Base-by-base conservation (phyloP, 192 early-diverging fungal species). In the Umbelopsis sp. region DNA sequence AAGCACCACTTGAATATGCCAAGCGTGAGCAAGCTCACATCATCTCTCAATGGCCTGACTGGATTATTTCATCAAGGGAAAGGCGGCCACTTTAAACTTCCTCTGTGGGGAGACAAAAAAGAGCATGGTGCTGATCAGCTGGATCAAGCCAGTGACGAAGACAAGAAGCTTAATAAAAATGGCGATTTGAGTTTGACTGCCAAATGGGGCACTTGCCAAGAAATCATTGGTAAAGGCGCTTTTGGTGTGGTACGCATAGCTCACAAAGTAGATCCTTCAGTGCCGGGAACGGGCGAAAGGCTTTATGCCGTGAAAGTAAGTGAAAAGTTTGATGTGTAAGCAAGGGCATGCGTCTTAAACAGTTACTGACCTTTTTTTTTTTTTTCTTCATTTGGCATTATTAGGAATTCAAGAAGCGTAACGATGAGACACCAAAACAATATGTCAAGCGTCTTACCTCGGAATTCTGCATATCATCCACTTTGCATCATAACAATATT, bases 341-440 rank as follows among this genome's bases (percentile, higher is more conserved):
- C 37, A 11, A 46, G 12, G 33, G 35, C 49, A 35, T 13, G 22
- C 41, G 30, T 44, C 25, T 45, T 35, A 11, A 11, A 66, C n/a
- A 41, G 49, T 52, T 23, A 41, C 27, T 61, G 18, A 49, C 7
- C 15, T 5, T 30, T 37, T 15, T 15, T 21, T 16, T 64, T n/a
- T 46, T 41, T 23, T n/a, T n/a, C 25, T 30, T 52, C 35, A 37
- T 37, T 37, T 37, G 35, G 35, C 7, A 41, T 67, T 33, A 46
- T n/a, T 71, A 98, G 89, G 94, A 98, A 70, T 97, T 98, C 80
- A 87, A 91, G 67, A 90, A 91, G 73, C 84, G 90, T 46, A 64
- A 87, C 21, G 52, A 68, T 22, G 87, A 88, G 74, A 73, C 78
- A 1, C 49, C 77, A 25, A 88, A 81, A 49, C 68, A 73, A 23